Evolutionary conservation across 2,329 filamentous ascomycete genomes (phyloP).

Genomic region (Cordyceps tenuipes): DNA sequence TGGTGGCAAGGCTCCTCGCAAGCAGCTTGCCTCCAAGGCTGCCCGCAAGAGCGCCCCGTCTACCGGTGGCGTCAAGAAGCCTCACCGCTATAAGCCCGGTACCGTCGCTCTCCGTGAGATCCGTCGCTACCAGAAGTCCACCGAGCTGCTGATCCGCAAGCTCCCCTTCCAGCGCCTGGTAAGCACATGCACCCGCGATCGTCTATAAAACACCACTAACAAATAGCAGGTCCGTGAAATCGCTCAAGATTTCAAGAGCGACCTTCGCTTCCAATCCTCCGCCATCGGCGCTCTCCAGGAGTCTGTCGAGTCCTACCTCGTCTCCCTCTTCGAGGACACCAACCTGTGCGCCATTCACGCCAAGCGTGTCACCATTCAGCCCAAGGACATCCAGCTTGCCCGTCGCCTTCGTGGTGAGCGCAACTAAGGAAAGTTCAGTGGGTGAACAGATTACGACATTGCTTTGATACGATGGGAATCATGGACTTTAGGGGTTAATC

Average conservation of each 20-base stretch:
- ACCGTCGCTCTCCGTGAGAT: slow-evolving; percentile 98
- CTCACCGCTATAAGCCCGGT: slow-evolving; percentile 81
- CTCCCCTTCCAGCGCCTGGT: slow-evolving; percentile 94
- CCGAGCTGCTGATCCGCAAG: slow-evolving; percentile 93
- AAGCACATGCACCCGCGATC: slow-evolving; percentile 24
- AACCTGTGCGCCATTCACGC: slow-evolving; percentile 96
- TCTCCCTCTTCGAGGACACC: slow-evolving; percentile 77
- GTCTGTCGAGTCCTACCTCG: slow-evolving; percentile 96
- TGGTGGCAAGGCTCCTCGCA: slow-evolving; percentile 72
- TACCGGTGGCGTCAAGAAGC: slow-evolving; percentile 96
- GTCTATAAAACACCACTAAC: not conserved
- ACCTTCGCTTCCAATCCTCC: slow-evolving; percentile 95
- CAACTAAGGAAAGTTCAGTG: slow-evolving; percentile 48
- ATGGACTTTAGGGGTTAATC: slow-evolving; percentile 33
- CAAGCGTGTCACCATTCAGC: slow-evolving; percentile 97
- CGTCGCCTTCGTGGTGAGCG: slow-evolving; percentile 91
- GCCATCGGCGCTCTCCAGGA: slow-evolving; percentile 97
- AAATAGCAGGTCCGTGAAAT: slow-evolving; percentile 73
- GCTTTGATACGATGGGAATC: slow-evolving; percentile 30
- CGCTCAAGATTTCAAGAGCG: slow-evolving; percentile 89
- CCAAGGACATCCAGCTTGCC: slow-evolving; percentile 95
- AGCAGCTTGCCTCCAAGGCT: slow-evolving; percentile 99
- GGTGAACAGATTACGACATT: slow-evolving; percentile 33
- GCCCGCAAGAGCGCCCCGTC: slow-evolving; percentile 97
- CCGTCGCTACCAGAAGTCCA: slow-evolving; percentile 94